A percentile compares a stretch with the other conserved stretches of the same genome.
These are phyloP conservation scores for Larix kaempferi DNA, from an alignment of 75 land plant species.

Conservation along the genomic window DNA sequence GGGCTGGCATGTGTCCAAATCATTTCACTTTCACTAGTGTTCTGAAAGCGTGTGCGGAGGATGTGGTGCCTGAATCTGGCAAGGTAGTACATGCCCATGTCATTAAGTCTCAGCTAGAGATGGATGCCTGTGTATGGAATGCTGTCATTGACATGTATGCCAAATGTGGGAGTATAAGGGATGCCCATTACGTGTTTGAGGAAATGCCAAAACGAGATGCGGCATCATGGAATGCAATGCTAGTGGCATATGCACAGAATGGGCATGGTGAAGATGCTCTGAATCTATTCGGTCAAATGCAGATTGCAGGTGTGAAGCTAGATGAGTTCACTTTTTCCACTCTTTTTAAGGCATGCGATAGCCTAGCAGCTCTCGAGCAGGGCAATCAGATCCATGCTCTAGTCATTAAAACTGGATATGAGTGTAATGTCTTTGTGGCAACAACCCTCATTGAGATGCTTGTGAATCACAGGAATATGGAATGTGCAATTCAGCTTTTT, in stretches of 20 bases:
- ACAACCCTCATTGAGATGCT: constrained; percentile 64
- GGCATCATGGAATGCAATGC: constrained; percentile 41
- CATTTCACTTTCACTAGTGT: constrained; percentile 53
- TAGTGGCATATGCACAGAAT: constrained; percentile 23
- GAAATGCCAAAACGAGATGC: constrained; percentile 36
- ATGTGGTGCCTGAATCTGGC: too few relatives aligned
- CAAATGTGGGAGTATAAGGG: constrained; percentile 31
- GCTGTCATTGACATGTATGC: constrained; percentile 27
- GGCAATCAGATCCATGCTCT: constrained; percentile 39
- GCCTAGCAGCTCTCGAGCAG: constrained; percentile 10
- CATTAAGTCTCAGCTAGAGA: constrained; percentile 12
- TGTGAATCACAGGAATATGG: constrained; percentile 22
- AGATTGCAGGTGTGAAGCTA: constrained; percentile 16
- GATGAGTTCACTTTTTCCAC: constrained; percentile 41
- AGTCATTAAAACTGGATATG: constrained; percentile 19
- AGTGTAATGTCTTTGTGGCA: constrained; percentile 18
- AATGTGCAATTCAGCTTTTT: constrained; percentile 39
- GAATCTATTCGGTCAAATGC: constrained; percentile 26
- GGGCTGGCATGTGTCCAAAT: constrained; percentile 32
- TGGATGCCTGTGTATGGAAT: constrained; percentile 20
- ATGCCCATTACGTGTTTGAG: constrained; percentile 39
- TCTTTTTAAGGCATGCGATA: constrained; percentile 43
- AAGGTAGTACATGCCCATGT: too few relatives aligned
- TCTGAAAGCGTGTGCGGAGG: constrained; percentile 36
- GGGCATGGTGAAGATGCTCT: constrained; percentile 25